Base-by-base conservation (phyloP, 768 basidiomycete species). In the Leccinum disarticulatum region DNA sequence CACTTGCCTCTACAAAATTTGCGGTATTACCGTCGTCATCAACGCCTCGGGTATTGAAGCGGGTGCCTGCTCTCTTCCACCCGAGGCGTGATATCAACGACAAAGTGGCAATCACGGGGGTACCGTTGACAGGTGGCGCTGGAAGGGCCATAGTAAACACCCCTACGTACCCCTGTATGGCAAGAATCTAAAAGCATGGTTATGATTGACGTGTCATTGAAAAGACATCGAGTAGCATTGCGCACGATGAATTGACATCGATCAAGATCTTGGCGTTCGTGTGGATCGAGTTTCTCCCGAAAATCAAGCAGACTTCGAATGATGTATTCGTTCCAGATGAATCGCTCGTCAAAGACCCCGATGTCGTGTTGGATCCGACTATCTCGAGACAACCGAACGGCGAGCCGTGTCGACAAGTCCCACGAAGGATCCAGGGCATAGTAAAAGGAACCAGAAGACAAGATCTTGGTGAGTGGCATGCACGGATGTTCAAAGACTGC, bases 261-360 rank as follows among this genome's bases (percentile, higher is more conserved):
- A 75, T 98, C 95, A 31, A 99, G 77, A 55, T 90, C 87, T 22
- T 80, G 78, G 30, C 88, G 80, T 69, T 94, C 89, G 22, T 79
- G 75, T 27, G 79, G 70, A 56, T 93, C 86, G 54, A 99, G 77
- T 50, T 89, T 80, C 55, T 88, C 86, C 53, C 97, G 80, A 74
- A 98, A 98, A 67, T 93, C 89, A 36, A 98, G 81, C 56, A 98
- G 76, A 67, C 93, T 91, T 47, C 87, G 81, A 49, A 95, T 83
- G 55, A 98, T 87, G 66, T 88, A 95, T 65, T 91, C 88, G 70
- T 99, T 99, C 96, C 96, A 99, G 13, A 98, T 84, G 70, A 95
- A 96, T 54, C 91, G 83, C 56, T 87, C 86, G 70, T 95, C 93
- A 65, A 87, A 93, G n/a, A 79, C 76, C 25, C 77, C 79, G 9